These are phyloP conservation scores for Colletotrichum eremochloae DNA, from an alignment of 2,329 filamentous ascomycete genomes.

Conservation along the genomic window DNA sequence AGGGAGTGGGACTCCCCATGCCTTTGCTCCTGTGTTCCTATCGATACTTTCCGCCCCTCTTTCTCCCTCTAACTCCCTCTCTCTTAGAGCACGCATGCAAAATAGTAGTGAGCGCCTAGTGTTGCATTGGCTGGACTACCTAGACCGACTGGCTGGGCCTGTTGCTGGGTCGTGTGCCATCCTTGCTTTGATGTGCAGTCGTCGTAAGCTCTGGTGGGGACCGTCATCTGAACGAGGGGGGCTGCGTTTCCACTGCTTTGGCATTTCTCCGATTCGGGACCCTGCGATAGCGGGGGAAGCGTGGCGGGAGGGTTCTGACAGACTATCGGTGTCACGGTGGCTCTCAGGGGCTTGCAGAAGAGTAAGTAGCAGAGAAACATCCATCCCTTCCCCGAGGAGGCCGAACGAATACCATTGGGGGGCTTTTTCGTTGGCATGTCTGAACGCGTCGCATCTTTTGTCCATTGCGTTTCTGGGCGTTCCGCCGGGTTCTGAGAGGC, in stretches of 20 bases:
- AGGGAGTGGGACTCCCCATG: not conserved
- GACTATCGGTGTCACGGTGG: not conserved
- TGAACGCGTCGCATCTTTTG: constrained; percentile 23
- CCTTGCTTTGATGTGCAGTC: constrained; percentile 42
- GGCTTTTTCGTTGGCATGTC: constrained; percentile 10
- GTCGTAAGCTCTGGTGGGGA: constrained; percentile 40
- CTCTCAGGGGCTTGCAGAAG: constrained; percentile 31
- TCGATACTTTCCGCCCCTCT: not conserved
- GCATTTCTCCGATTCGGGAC: not conserved
- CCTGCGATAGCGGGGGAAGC: constrained; percentile 8
- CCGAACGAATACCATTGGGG: constrained; percentile 11
- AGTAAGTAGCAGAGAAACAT: not conserved
- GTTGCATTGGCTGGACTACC: not conserved
- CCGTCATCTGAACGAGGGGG: constrained; percentile 35
- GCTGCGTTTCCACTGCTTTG: not conserved
- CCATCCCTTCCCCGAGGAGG: constrained; percentile 18
- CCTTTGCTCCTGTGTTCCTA: not conserved
- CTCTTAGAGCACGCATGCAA: not conserved
- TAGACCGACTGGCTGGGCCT: not conserved
- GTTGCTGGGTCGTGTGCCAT: constrained; percentile 27
- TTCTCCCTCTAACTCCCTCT: not conserved
- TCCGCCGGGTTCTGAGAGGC: constrained; percentile 6
- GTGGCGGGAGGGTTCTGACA: not conserved
- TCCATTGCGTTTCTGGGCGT: constrained; percentile 25
- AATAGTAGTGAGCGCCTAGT: not conserved